Evolutionary conservation across 371 early-diverging fungal species (phyloP).

Genomic region (Mortierella sp.): DNA sequence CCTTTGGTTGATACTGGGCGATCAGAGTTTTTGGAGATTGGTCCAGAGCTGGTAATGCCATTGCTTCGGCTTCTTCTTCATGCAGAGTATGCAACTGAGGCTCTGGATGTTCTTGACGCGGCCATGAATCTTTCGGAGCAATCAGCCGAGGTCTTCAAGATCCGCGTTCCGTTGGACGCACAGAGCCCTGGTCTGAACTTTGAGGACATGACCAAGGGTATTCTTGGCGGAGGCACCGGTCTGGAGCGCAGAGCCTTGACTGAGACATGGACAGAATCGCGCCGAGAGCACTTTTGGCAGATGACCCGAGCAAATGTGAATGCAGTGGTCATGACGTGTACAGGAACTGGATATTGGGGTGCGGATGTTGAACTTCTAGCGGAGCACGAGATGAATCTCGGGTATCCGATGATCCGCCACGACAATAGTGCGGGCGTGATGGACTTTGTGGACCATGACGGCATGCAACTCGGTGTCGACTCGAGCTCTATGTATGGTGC

Average conservation of each 20-base stretch:
- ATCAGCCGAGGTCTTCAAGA: conserved; percentile 47
- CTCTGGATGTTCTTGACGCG: conserved; percentile 76
- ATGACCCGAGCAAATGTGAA: conserved; percentile 51
- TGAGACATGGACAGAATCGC: conserved; percentile 24
- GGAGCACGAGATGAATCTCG: conserved; percentile 34
- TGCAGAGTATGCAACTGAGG: conserved; percentile 74
- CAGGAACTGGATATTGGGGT: conserved; percentile 46
- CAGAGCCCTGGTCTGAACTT: conserved; percentile 47
- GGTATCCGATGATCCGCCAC: conserved; percentile 13
- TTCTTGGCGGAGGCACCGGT: conserved; percentile 49
- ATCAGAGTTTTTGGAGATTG: conserved; percentile 50
- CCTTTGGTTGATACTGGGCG: conserved; percentile 62
- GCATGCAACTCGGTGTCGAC: conserved; percentile 36
- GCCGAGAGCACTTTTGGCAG: conserved; percentile 51
- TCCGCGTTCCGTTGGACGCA: conserved; percentile 40
- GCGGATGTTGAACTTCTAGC: conserved; percentile 39
- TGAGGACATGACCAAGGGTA: conserved; percentile 54
- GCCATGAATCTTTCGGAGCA: conserved; percentile 63
- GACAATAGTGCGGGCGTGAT: neutral
- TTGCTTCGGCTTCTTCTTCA: conserved; percentile 69
- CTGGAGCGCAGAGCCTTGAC: conserved; percentile 38
- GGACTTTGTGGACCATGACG: conserved; percentile 42
- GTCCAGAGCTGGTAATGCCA: conserved; percentile 62
- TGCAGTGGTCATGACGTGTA: conserved; percentile 42
- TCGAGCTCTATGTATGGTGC: conserved; percentile 6